Evolutionary conservation across 495 filamentous ascomycete species (phyloP), one percentile per base, ranked within the genome.

Genomic region (Arthonia radiata): DNA sequence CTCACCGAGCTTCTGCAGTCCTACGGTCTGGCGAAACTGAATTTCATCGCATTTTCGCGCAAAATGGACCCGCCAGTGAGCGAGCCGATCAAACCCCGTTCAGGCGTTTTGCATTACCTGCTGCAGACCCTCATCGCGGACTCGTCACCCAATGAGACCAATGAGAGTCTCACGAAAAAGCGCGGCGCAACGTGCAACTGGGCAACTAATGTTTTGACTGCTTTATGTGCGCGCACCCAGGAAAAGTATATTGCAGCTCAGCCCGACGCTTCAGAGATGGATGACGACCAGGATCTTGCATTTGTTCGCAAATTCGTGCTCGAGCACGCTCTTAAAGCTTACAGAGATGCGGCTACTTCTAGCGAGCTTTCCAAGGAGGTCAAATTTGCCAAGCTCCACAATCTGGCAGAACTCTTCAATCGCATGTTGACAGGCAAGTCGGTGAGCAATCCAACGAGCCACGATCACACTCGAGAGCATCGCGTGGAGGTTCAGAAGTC

Each of bases 11-110:
- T 99, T 11, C 57, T 99, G n/a, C 70, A 71, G 22, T 83, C 70
- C 39, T 94, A 92, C 52, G 91, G 79, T 33, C 71, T 81, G 15
- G 71, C 79, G 21, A 99, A 99, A 55, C 60, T 94, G 13, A 89
- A 99, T 40, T 99, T 99, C 43, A 92, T 99, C 47, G 93, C 93
- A 42, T 94, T 92, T 54, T 92, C 83, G 27, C 69, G 86, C 32
- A 78, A 78, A 38, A 71, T 74, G 12, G 74, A 78, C 31, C 74
- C 80, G 3, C 59, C 77, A 33, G 65, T 71, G 15, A 71, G 66
- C 24, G 92, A 81, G 4, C 86, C 86, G 19, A 78, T 81, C 6
- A 99, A 94, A 48, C 86, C 86, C 22, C 71, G 86, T 23, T 83
- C 83, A 9, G 77, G 72, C 27, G 71, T 93, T 21, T 56, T 94